Evolutionary conservation across 768 basidiomycete species (phyloP), one percentile per base, ranked within the genome.

Genomic region (Pleurotus tuber-regium): DNA sequence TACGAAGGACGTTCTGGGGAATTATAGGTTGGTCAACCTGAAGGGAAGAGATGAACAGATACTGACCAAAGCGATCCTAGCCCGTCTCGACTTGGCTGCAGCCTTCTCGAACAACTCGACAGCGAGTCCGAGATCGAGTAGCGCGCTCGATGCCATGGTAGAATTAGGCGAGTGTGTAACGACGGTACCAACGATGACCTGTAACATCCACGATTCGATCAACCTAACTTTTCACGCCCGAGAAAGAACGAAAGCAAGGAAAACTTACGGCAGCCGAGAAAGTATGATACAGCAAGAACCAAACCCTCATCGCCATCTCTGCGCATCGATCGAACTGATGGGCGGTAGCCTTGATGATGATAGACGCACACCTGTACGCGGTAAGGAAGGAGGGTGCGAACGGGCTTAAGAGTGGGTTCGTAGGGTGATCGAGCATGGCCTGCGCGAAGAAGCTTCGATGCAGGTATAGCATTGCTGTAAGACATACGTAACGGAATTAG

Each of bases 171-270:
- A 77, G 12, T 78, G 73, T 1, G 78, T 77, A n/a, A 83, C 79
- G n/a, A 83, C 74, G 2, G 79, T 79, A 2, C 82, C 82, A 1
- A 77, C 74, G 44, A 82, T 77, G 10, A 83, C 68, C 84, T 86
- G 54, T 4, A 21, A 23, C 11, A 4, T 48, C 21, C 33, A 39
- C 52, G 25, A 57, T 43, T n/a, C n/a, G n/a, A n/a, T n/a, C n/a
- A n/a, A n/a, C n/a, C n/a, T n/a, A n/a, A n/a, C n/a, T n/a, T 26
- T 6, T 24, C 28, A 11, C 29, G 8, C 35, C 26, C 14, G 35
- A 53, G 25, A 31, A 28, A 30, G 10, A 53, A 26, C 41, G 41
- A 53, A 40, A 18, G n/a, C n/a, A n/a, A n/a, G n/a, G n/a, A 49
- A 35, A 4, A 63, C 71, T 43, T 52, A 76, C 77, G 40, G 77